phyloP scores from a whole-genome alignment of 371 early-diverging fungal genomes.

The Mortierella sp. region DNA sequence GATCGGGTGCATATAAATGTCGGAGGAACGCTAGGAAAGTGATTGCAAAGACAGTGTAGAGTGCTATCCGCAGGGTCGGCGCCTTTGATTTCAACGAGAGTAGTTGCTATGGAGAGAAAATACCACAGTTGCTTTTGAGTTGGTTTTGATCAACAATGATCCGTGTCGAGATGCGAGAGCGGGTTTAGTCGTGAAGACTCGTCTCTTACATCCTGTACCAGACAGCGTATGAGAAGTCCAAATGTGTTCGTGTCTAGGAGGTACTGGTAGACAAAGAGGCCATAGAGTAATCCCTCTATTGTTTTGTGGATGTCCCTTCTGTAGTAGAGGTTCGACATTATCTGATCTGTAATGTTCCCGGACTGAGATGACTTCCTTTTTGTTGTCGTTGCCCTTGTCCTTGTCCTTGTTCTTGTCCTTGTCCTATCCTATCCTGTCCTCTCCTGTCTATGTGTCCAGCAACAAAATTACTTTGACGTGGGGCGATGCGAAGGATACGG shows the following conservation, averaged over 20 bases:
- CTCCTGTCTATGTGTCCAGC: too few relatives aligned
- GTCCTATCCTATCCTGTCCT: not conserved
- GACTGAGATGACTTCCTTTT: too few relatives aligned
- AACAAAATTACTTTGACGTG: too few relatives aligned
- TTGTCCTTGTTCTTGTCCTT: not conserved
- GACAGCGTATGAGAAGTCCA: constrained; percentile 25
- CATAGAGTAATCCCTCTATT: constrained; percentile 38
- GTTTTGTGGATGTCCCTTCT: constrained; percentile 48
- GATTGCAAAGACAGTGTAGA: constrained; percentile 26
- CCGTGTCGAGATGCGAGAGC: not conserved
- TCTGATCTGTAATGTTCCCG: not conserved
- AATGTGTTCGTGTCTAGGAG: constrained; percentile 45
- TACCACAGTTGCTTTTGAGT: too few relatives aligned
- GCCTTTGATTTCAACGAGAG: constrained; percentile 41
- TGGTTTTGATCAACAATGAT: too few relatives aligned
- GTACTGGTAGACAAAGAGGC: constrained; percentile 49
- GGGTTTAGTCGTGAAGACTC: too few relatives aligned
- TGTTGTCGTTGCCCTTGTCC: constrained; percentile 2
- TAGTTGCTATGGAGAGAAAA: constrained; percentile 50
- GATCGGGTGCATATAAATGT: constrained; percentile 27
- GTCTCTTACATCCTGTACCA: constrained; percentile 41
- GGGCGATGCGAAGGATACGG: constrained; percentile 1
- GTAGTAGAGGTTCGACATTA: constrained; percentile 37
- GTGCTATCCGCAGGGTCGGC: constrained; percentile 31
- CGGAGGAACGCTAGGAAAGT: constrained; percentile 22